Evolutionary conservation across 1,284 basidiomycete species (phyloP), one percentile per base, ranked within the genome.

Genomic region (Boletus austroedulis): DNA sequence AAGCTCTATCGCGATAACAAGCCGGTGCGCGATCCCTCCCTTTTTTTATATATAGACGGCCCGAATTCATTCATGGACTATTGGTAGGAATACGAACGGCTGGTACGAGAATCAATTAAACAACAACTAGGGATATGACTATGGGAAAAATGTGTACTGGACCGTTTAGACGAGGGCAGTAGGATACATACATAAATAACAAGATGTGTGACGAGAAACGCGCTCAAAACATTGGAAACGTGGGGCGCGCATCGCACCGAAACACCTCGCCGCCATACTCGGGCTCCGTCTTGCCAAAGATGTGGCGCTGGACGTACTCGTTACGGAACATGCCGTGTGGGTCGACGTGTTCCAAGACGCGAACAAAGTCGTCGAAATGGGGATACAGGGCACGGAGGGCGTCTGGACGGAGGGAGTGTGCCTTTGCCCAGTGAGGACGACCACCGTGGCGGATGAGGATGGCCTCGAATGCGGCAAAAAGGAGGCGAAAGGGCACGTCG

Each of bases 381-480:
- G 95, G 92, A 74, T 98, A 99, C 28, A 92, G 76, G 60, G 71
- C 70, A 56, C 83, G 81, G 56, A 98, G 80, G 47, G 80, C 78
- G 45, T 81, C 80, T 1, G 91, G 91, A 46, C 82, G 80, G 53
- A 95, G 82, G 24, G 78, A 77, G 73, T 99, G 96, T 24, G 94
- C 84, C 76, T 99, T 99, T 0, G 95, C 97, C 96, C 96, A 99
- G 78, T 99, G 96, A 5, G 96, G 95, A 56, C 93, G 83, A 10
- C 95, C 95, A 49, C 82, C 81, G 74, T 95, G 84, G 40, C 80
- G 79, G 34, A 80, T 74, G 64, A 96, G 74, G 64, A 97, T 89
- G 19, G 75, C 69, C 69, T 96, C 93, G 72, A 95, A 99, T 31
- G 80, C 82, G 50, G 79, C 76, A 74, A 98, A 98, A 58, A 95